Evolutionary conservation across 148 eudicot species (phyloP), one percentile per base, ranked within the genome.

Genomic region (Rhododendron molle): DNA sequence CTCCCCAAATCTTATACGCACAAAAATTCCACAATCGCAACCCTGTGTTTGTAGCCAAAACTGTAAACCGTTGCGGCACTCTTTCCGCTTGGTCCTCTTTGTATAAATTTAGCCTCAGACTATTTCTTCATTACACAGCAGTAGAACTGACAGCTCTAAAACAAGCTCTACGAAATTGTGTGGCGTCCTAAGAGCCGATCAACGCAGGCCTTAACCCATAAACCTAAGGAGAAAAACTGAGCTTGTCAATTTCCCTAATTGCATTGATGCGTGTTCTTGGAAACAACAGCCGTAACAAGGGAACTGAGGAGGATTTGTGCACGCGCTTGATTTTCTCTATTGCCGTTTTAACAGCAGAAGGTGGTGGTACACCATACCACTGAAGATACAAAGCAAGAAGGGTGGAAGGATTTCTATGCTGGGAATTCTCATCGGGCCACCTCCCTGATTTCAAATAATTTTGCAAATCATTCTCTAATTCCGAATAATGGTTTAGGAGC

Each of bases 321-420:
- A 86, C 47, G 71, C 85, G 86, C 78, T 91, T 88, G 69, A 94
- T 82, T 69, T 87, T 95, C 81, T 90, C 92, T 7, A 89, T 47
- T 43, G 92, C 90, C 69, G 76, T 84, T 83, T 76, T 89, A 26
- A 95, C 80, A 85, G 86, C 88, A 71, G 89, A 58, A 34, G 95
- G 93, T 49, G 98, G 74, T 1, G 99, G 99, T 50, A 97, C 92
- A 44, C 83, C 67, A 81, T 89, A 95, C 99, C 99, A 95, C 46
- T 92, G 93, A 34, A 97, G 94, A 90, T 95, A 95, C 99, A 98
- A 94, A n/a, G 98, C 93, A 76, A 97, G 94, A 28, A 91, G 83
- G 83, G 88, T 65, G 6, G 92, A 88, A 44, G 86, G 82, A 76
- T 90, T 91, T 69, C 87, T 85, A 47, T 87, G 88, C 71, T 38